These are phyloP conservation scores for Urochloa ruziziensis DNA, from an alignment of 176 grass and related monocot genomes.

Conservation along the genomic window DNA sequence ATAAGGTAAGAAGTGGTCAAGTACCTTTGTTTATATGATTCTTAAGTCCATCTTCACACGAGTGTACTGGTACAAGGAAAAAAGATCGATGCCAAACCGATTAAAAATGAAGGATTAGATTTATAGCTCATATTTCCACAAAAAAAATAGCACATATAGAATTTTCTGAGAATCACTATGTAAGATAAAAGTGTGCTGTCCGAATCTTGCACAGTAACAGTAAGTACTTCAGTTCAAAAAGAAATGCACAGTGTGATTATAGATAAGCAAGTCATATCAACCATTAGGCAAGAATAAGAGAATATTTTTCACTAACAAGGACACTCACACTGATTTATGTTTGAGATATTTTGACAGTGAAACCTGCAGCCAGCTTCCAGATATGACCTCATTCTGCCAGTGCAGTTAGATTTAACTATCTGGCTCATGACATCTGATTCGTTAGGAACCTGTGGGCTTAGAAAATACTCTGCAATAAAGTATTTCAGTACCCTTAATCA, in stretches of 20 bases:
- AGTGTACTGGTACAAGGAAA: constrained; percentile 35
- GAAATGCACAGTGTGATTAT: neutral
- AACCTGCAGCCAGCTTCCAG: constrained; percentile 47
- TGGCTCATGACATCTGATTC: constrained; percentile 15
- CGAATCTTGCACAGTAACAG: neutral
- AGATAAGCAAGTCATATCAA: neutral
- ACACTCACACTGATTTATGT: constrained; percentile 58
- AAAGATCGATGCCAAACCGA: constrained; percentile 3
- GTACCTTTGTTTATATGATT: constrained; percentile 55
- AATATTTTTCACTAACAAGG: neutral
- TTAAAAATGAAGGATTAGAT: neutral
- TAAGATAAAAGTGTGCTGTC: neutral
- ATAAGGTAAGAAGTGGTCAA: neutral
- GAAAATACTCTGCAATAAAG: constrained; percentile 45
- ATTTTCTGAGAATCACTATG: neutral
- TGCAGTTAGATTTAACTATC: constrained; percentile 54
- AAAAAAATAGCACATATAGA: neutral
- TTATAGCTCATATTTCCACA: neutral
- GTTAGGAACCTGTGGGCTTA: constrained; percentile 26
- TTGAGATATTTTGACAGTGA: constrained; percentile 35
- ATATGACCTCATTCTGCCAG: constrained; percentile 51
- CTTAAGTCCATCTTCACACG: constrained; percentile 46
- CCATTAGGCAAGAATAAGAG: neutral
- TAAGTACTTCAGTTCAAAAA: neutral
- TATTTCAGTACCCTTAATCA: neutral